Evolutionary conservation across 1,139 yeast species (phyloP).

Genomic region (Sugiyamaella novakii): DNA sequence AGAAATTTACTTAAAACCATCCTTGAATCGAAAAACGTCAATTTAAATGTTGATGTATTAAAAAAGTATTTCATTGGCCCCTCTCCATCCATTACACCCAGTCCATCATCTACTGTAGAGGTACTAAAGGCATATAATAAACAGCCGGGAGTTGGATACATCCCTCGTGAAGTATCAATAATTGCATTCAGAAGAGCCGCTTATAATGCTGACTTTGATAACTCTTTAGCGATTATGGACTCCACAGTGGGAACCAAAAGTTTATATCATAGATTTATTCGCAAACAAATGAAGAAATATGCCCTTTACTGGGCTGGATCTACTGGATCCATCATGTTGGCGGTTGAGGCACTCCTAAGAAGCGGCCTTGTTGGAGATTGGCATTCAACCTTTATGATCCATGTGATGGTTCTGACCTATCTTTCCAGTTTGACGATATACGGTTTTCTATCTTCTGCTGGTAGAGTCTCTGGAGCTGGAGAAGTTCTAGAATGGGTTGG

Average conservation of each 20-base stretch:
- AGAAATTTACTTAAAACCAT: slow-evolving; percentile 28
- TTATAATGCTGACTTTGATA: slow-evolving; percentile 59
- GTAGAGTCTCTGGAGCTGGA: slow-evolving; percentile 65
- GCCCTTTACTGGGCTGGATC: slow-evolving; percentile 42
- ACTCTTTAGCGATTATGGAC: slow-evolving; percentile 61
- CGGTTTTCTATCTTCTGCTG: slow-evolving; percentile 58
- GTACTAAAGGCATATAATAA: slow-evolving; percentile 32
- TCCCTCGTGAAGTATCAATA: slow-evolving; percentile 54
- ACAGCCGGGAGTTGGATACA: slow-evolving; percentile 26
- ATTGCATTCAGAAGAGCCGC: slow-evolving; percentile 64
- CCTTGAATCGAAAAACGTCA: slow-evolving; percentile 26
- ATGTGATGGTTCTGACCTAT: slow-evolving; percentile 66
- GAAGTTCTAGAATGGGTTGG: slow-evolving; percentile 59
- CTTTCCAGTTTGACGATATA: slow-evolving; percentile 57
- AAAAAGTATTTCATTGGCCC: slow-evolving; percentile 31
- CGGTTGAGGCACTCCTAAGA: slow-evolving; percentile 39
- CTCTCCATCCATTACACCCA: slow-evolving; percentile 30
- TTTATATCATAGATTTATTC: slow-evolving; percentile 35
- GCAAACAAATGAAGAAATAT: slow-evolving; percentile 32
- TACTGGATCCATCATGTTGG: slow-evolving; percentile 39
- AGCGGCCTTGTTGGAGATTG: slow-evolving; percentile 48
- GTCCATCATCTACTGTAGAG: slow-evolving; percentile 29
- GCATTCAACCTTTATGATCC: slow-evolving; percentile 45
- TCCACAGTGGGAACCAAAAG: slow-evolving; percentile 61
- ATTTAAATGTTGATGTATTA: slow-evolving; percentile 26